These are phyloP conservation scores for Zygosaccharomyces pseudobailii DNA, from an alignment of 1,139 yeast genomes.

Conservation along the genomic window DNA sequence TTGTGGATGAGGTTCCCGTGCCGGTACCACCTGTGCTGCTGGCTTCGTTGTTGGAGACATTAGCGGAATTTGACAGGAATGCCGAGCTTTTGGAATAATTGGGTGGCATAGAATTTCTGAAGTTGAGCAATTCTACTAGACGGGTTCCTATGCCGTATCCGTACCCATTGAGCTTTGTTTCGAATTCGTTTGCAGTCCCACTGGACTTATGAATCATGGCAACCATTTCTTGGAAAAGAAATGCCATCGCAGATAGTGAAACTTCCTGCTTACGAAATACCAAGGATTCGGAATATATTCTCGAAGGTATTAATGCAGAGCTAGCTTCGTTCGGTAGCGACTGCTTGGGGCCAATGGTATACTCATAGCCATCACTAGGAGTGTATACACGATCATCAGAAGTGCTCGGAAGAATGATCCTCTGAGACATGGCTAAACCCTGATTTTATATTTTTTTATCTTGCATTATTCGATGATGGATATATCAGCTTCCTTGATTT, in stretches of 20 bases:
- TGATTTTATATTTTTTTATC: background rate
- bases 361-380: constrained; percentile 21
- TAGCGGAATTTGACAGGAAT: constrained; percentile 12
- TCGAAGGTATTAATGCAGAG: constrained; percentile 15
- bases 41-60: constrained; percentile 30
- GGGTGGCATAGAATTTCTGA: constrained; percentile 42
- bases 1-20: constrained; percentile 10
- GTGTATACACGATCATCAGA: constrained; percentile 9
- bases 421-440: constrained; percentile 10
- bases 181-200: constrained; percentile 45
- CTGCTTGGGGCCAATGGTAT: constrained; percentile 25
- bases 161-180: constrained; percentile 63
- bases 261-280: constrained; percentile 32
- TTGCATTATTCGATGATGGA: background rate
- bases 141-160: constrained; percentile 71
- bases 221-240: constrained; percentile 31
- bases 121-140: constrained; percentile 51
- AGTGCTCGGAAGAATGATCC: constrained; percentile 14
- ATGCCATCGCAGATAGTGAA: constrained; percentile 32
- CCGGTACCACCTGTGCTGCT: constrained; percentile 40
- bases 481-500: background rate
- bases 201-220: constrained; percentile 24
- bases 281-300: constrained; percentile 27
- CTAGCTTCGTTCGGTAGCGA: constrained; percentile 20
- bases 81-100: constrained; percentile 15